Percentiles rank a stretch among this genome's conserved stretches.
Conservation (phyloP, 1,284 basidiomycete species). For the Fomes fomentarius region DNA sequence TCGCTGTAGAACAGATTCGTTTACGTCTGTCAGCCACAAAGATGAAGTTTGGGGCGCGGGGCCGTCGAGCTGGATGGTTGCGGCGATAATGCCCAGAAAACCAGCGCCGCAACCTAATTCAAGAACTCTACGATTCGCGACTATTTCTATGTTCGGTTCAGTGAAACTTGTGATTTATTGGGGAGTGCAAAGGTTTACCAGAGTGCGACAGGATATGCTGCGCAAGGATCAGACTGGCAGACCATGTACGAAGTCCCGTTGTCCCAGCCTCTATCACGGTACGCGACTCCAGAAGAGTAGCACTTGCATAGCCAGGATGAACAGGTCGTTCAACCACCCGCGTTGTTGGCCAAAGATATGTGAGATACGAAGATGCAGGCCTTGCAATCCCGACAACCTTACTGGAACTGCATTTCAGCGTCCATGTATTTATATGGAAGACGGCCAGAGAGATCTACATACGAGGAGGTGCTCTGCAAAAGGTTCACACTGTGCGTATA, state of each 20-base stretch:
- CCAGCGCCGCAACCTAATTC: constrained; percentile 77
- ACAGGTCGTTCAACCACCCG: constrained; percentile 21
- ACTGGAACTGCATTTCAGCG: constrained; percentile 4
- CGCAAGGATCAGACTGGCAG: constrained; percentile 67
- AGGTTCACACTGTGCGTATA: constrained; percentile 62
- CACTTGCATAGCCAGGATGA: constrained; percentile 37
- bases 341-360: constrained; percentile 56
- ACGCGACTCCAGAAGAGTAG: constrained; percentile 72
- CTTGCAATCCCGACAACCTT: constrained; percentile 14
- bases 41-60: constrained; percentile 11
- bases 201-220: constrained; percentile 60
- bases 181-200: too few species aligned
- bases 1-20: constrained; percentile 62
- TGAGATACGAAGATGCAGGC: constrained; percentile 62
- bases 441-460: constrained; percentile 21
- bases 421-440: too few species aligned
- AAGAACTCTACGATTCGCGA: constrained; percentile 52
- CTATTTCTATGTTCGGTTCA: too few species aligned
- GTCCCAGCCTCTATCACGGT: constrained; percentile 74
- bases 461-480: constrained; percentile 41
- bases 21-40: constrained; percentile 67
- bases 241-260: constrained; percentile 79
- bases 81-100: constrained; percentile 68
- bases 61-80: constrained; percentile 39
- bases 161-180: too few species aligned